phyloP scores from a whole-genome alignment of 305 asterid species.

The Solanum chacoense region DNA sequence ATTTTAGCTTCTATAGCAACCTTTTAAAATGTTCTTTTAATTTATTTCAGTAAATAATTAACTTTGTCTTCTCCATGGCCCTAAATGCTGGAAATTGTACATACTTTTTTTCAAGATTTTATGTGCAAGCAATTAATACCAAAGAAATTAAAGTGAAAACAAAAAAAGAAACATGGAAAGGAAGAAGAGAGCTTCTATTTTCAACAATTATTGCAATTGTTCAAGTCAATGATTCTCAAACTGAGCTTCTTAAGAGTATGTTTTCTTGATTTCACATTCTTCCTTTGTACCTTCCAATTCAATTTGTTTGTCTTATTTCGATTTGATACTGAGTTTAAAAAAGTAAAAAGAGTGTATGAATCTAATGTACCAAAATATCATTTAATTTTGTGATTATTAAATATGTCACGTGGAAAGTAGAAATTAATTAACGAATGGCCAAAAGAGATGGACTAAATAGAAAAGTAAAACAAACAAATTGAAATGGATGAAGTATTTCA shows the following conservation, averaged over 20 bases:
- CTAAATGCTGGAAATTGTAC: constrained; percentile 19
- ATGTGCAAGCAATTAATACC: constrained; percentile 13
- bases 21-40: not conserved
- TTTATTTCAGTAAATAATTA: not conserved
- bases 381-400: not conserved
- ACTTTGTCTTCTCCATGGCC: constrained; percentile 18
- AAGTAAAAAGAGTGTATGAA: not conserved
- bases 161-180: constrained; percentile 7
- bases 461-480: not conserved
- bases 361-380: not conserved
- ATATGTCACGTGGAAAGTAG: rapidly evolving
- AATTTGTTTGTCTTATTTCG: not conserved
- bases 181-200: constrained; percentile 50
- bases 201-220: constrained; percentile 26
- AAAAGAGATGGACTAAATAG: not conserved
- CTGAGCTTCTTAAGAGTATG: constrained; percentile 62
- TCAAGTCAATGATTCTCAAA: constrained; percentile 37
- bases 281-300: not conserved
- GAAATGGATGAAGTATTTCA: rapidly evolving
- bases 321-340: not conserved
- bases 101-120: constrained; percentile 6
- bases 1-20: not conserved
- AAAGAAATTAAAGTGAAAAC: constrained; percentile 12
- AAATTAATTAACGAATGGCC: rapidly evolving
- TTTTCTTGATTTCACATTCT: not conserved